These are phyloP conservation scores for Hordeum vulgare DNA, from an alignment of 176 grass and related monocot genomes.

Conservation along the genomic window DNA sequence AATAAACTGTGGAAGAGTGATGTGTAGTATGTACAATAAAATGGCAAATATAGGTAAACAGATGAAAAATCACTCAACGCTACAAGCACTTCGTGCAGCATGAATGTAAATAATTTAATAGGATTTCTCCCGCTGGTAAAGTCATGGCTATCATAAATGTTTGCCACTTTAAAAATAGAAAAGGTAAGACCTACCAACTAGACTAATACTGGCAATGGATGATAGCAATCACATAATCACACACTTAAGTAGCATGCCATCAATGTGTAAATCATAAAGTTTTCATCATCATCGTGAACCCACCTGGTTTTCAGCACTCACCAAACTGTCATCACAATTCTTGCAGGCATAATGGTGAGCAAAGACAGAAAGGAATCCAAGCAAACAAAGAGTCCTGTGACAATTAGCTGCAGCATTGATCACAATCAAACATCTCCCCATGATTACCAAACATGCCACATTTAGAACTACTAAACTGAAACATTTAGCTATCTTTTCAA, in stretches of 20 bases:
- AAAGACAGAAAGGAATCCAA: constrained; percentile 93
- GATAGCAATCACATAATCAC: not conserved
- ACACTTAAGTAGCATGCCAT: not conserved
- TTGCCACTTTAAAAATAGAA: not conserved
- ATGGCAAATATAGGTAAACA: not conserved
- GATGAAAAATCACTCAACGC: not conserved
- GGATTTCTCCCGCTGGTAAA: not conserved
- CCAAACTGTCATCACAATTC: constrained; percentile 75
- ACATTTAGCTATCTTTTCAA: not conserved
- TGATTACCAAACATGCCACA: not conserved
- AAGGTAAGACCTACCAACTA: not conserved
- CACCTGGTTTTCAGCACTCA: constrained; percentile 69
- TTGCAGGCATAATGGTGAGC: constrained; percentile 86
- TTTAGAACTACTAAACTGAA: not conserved
- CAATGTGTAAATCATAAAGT: constrained; percentile 3
- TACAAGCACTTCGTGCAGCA: not conserved
- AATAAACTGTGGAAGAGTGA: not conserved
- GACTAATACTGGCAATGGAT: not conserved
- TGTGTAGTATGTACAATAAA: not conserved
- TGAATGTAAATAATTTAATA: not conserved
- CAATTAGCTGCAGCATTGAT: constrained; percentile 81
- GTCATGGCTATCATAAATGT: not conserved
- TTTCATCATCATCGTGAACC: constrained; percentile 19
- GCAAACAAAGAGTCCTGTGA: constrained; percentile 81
- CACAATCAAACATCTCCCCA: constrained; percentile 42